phyloP scores from a whole-genome alignment of 345 rosid genomes.

The Mangifera indica region DNA sequence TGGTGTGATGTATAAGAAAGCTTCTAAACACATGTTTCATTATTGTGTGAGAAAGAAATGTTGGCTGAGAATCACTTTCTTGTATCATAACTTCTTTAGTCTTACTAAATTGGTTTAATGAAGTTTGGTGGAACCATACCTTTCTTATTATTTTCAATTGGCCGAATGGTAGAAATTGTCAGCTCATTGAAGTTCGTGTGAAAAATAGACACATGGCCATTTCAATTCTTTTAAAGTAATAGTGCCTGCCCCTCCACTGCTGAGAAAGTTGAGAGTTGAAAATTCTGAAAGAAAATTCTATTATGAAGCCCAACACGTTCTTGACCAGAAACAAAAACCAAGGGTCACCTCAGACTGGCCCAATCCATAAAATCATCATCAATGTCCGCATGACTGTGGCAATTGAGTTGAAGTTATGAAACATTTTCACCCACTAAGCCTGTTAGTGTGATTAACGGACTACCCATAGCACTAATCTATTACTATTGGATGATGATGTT shows the following conservation, averaged over 20 bases:
- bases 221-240: too few relatives aligned
- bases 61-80: constrained; percentile 8
- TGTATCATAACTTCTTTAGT: not conserved
- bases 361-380: not conserved
- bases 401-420: too few relatives aligned
- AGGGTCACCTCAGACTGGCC: not conserved
- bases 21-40: constrained; percentile 26
- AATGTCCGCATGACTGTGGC: not conserved
- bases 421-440: too few relatives aligned
- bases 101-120: constrained; percentile 5
- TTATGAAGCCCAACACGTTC: not conserved
- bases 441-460: too few relatives aligned
- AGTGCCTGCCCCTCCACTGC: not conserved
- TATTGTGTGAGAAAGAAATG: constrained; percentile 23
- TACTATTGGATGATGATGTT: too few relatives aligned
- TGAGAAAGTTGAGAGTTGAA: not conserved
- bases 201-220: too few relatives aligned
- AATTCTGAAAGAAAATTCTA: not conserved
- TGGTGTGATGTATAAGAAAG: constrained; percentile 20
- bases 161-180: too few relatives aligned
- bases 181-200: too few relatives aligned
- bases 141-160: not conserved
- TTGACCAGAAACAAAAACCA: not conserved
- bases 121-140: constrained; percentile 25
- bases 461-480: too few relatives aligned